Conservation (phyloP, 1,139 yeast genomes). For the Debaryomyces singareniensis region DNA sequence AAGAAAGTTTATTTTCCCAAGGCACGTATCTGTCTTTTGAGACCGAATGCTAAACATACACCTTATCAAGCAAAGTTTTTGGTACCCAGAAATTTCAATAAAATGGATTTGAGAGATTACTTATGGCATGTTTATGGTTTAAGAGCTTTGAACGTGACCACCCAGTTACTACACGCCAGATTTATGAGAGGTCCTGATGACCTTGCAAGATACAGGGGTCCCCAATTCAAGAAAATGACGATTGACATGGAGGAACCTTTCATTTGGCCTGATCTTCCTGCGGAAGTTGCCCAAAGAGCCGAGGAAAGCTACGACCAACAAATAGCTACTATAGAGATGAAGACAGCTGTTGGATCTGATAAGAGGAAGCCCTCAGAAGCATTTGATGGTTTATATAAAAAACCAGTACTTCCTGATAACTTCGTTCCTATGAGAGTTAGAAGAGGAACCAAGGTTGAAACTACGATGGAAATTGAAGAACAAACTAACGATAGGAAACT, state of each 20-base stretch:
- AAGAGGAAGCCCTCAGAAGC: conserved; percentile 59
- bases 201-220: conserved; percentile 67
- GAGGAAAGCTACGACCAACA: conserved; percentile 19
- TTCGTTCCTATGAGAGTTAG: conserved; percentile 54
- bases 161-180: conserved; percentile 73
- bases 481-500: conserved; percentile 23
- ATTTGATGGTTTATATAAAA: conserved; percentile 73
- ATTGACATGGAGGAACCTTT: conserved; percentile 91
- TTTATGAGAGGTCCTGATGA: conserved; percentile 57
- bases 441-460: conserved; percentile 31
- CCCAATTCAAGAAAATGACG: conserved; percentile 91
- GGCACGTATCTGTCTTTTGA: conserved; percentile 68
- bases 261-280: conserved; percentile 76
- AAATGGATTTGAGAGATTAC: conserved; percentile 86
- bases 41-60: conserved; percentile 91
- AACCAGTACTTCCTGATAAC: conserved; percentile 63
- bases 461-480: conserved; percentile 17
- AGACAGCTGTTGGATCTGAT: conserved; percentile 57
- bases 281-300: conserved; percentile 18
- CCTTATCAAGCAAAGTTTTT: conserved; percentile 94
- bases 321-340: conserved; percentile 20
- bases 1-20: conserved; percentile 73
- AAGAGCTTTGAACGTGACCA: conserved; percentile 80
- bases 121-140: conserved; percentile 82
- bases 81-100: conserved; percentile 87